A percentile compares a stretch with the other conserved stretches of the same genome.
These are phyloP conservation scores for Aureobasidium sp. DNA, from an alignment of 2,329 filamentous ascomycete species.

Conservation along the genomic window DNA sequence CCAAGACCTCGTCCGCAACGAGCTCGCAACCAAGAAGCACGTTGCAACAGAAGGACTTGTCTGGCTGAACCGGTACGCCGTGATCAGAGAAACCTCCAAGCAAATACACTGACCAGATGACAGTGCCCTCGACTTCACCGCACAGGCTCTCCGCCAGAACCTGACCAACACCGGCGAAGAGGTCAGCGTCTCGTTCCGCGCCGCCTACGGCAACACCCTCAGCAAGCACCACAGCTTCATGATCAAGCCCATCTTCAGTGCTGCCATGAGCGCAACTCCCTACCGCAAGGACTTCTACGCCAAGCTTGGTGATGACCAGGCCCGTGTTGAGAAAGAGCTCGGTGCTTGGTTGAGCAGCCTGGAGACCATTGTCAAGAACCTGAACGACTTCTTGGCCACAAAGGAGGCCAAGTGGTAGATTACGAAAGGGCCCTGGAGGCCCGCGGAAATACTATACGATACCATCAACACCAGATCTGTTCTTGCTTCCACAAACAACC, in stretches of 20 bases:
- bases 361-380: constrained; percentile 69
- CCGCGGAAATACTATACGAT: not conserved
- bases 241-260: constrained; percentile 84
- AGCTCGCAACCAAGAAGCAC: constrained; percentile 86
- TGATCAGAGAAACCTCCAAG: constrained; percentile 2
- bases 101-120: not conserved
- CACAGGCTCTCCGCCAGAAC: constrained; percentile 74
- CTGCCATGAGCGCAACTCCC: constrained; percentile 87
- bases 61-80: constrained; percentile 75
- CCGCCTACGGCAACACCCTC: constrained; percentile 76
- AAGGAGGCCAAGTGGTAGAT: constrained; percentile 40
- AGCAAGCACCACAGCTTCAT: constrained; percentile 88
- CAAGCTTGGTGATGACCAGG: constrained; percentile 67
- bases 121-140: constrained; percentile 91
- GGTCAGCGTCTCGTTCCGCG: constrained; percentile 78
- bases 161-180: constrained; percentile 61
- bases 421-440: constrained; percentile 1
- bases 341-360: constrained; percentile 67
- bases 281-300: constrained; percentile 90
- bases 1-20: constrained; percentile 77
- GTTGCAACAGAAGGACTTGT: constrained; percentile 80
- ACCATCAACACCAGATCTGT: constrained; percentile 4
- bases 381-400: constrained; percentile 56
- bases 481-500: not conserved
- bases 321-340: constrained; percentile 58